A percentile compares a stretch with the other conserved stretches of the same genome.
These are phyloP conservation scores for Trametes cingulata DNA, from an alignment of 768 basidiomycete genomes.

Conservation along the genomic window DNA sequence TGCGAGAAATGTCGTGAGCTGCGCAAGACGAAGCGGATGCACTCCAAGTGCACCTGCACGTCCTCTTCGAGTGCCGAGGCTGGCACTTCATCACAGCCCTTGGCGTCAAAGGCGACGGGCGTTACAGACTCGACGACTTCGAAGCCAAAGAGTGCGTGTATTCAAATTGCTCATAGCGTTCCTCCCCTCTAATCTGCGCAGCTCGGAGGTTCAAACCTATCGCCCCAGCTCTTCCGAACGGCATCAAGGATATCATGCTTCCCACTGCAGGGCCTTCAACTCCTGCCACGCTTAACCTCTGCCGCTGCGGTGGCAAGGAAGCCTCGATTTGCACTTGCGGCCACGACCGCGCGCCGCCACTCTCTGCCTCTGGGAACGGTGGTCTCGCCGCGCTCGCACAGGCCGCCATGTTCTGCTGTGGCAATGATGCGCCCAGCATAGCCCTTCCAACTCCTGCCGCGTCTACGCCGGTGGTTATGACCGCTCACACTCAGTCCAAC, in stretches of 20 bases:
- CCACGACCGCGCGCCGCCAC: conserved; percentile 9
- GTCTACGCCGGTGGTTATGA: neutral
- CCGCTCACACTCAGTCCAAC: neutral
- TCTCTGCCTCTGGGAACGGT: conserved; percentile 17
- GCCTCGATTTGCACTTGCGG: conserved; percentile 18
- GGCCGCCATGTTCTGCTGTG: conserved; percentile 33
- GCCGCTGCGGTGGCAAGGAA: conserved; percentile 19
- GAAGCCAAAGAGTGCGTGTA: conserved; percentile 43
- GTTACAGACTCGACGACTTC: neutral
- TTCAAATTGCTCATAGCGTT: neutral
- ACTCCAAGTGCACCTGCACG: conserved; percentile 76
- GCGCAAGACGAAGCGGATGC: conserved; percentile 76
- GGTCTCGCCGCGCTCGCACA: conserved; percentile 41
- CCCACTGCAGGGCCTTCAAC: neutral
- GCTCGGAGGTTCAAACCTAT: conserved; percentile 72
- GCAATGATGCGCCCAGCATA: conserved; percentile 1
- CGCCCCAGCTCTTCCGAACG: conserved; percentile 71
- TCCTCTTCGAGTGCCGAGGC: conserved; percentile 27
- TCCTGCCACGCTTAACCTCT: neutral
- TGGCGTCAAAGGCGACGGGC: neutral
- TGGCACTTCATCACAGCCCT: conserved; percentile 6
- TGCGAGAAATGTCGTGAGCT: conserved; percentile 83
- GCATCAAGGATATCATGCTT: conserved; percentile 55
- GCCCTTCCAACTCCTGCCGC: neutral
- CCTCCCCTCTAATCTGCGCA: conserved; percentile 28